Evolutionary conservation across 2,329 filamentous ascomycete species (phyloP).

Genomic region (Fusarium sp.): DNA sequence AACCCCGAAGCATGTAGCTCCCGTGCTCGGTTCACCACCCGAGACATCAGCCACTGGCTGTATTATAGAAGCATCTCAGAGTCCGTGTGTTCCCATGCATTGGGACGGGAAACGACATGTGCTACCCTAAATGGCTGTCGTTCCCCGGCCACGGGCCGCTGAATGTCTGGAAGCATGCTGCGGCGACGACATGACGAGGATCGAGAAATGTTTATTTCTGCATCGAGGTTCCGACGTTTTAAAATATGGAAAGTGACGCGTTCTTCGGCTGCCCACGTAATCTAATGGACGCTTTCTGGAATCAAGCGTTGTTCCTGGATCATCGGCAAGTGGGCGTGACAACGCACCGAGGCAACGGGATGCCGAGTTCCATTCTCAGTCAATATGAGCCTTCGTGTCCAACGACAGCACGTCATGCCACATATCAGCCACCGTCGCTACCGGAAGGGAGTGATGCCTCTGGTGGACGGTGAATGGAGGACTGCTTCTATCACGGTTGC

Average conservation of each 20-base stretch:
- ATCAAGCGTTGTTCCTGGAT: background rate
- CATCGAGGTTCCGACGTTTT: background rate
- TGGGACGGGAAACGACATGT: background rate
- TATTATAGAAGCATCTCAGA: constrained; percentile 2
- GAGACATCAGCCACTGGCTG: constrained; percentile 21
- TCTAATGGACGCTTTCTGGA: background rate
- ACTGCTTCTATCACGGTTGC: background rate
- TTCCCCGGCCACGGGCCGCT: constrained; percentile 3
- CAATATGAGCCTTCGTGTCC: background rate
- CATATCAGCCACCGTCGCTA: background rate
- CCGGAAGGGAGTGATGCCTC: background rate
- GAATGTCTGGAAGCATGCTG: background rate
- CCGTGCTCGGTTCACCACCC: constrained; percentile 22
- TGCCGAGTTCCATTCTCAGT: background rate
- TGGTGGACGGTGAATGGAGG: background rate
- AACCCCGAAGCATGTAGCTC: background rate
- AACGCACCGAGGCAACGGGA: background rate
- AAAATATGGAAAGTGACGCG: background rate
- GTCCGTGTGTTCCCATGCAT: constrained; percentile 9
- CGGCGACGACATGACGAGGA: background rate
- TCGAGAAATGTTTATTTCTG: background rate
- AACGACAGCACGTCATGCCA: background rate
- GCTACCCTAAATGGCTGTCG: constrained; percentile 24
- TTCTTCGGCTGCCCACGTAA: background rate
- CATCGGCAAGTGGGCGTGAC: background rate